A percentile compares a stretch with the other conserved stretches of the same genome.
phyloP scores from a whole-genome alignment of 2,329 filamentous ascomycete species.

The Aspergillus sergii region DNA sequence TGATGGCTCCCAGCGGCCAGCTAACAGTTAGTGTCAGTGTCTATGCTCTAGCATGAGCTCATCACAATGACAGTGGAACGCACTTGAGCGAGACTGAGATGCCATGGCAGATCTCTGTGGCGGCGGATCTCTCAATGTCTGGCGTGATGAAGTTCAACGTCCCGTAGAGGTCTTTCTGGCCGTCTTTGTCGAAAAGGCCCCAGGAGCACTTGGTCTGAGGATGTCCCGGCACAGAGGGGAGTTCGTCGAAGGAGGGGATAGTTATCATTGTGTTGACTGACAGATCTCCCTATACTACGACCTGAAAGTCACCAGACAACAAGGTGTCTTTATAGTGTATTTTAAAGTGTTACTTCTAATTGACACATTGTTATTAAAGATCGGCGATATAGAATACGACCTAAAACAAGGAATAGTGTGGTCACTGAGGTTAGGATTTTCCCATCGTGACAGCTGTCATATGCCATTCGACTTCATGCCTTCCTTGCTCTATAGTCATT shows the following conservation, averaged over 20 bases:
- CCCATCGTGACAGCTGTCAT: background rate
- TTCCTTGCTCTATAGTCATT: background rate
- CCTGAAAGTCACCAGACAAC: no score
- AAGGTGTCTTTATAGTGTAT: no score
- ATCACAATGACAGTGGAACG: constrained; percentile 13
- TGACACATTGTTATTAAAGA: background rate
- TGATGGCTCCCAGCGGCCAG: constrained; percentile 34
- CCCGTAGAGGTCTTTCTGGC: constrained; percentile 47
- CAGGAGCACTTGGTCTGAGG: constrained; percentile 46
- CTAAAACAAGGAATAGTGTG: background rate
- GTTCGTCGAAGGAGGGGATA: constrained; percentile 41
- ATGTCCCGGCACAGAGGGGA: constrained; percentile 45
- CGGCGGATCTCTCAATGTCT: constrained; percentile 45
- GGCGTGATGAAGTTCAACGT: constrained; percentile 51
- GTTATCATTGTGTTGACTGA: background rate
- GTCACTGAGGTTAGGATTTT: background rate
- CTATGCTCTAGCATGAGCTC: constrained; percentile 10
- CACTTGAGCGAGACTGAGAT: constrained; percentile 47
- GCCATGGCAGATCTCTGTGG: constrained; percentile 46
- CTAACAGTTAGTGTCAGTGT: background rate
- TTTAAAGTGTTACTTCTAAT: no score
- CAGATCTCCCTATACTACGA: no score
- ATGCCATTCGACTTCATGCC: background rate
- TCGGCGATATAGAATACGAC: background rate
- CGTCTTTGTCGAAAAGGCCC: constrained; percentile 44